These are phyloP conservation scores for Chlorella sp. DNA, from an alignment of 139 green algal genomes.

Conservation along the genomic window DNA sequence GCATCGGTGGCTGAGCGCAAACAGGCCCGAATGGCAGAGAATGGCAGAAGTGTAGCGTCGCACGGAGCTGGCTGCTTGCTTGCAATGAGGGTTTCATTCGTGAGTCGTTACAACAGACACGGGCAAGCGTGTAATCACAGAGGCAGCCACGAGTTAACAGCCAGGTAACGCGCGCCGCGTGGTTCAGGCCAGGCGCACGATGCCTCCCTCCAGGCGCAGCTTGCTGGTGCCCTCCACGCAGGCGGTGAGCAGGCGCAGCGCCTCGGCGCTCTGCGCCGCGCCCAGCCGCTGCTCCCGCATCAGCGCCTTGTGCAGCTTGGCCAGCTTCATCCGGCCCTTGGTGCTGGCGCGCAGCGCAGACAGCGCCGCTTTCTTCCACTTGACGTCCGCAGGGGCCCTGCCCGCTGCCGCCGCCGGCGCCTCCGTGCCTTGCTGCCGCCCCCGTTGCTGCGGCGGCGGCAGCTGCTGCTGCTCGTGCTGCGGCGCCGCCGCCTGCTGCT, in stretches of 20 bases:
- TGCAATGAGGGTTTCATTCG: too few species aligned
- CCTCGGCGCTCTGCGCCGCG: slow-evolving; percentile 1
- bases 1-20: too few species aligned
- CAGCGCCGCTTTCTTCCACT: slow-evolving; percentile 27
- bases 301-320: slow-evolving; percentile 20
- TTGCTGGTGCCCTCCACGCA: background rate
- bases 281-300: slow-evolving; percentile 23
- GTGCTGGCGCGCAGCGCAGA: slow-evolving; percentile 8
- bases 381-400: background rate
- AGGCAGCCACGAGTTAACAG: too few species aligned
- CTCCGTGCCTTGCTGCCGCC: background rate
- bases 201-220: background rate
- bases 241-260: slow-evolving; percentile 2
- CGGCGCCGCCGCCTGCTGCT: background rate
- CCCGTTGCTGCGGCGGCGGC: background rate
- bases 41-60: too few species aligned
- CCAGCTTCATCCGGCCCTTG: slow-evolving; percentile 13
- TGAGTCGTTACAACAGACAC: too few species aligned
- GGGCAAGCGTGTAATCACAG: too few species aligned
- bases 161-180: too few species aligned
- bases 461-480: slow-evolving; percentile 14
- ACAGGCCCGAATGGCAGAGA: too few species aligned
- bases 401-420: background rate
- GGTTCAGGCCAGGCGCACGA: slow-evolving; percentile 14
- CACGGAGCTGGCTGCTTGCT: too few species aligned